Evolutionary conservation across 352 stramenopile genomes (phyloP), one percentile per base, ranked within the genome.

Genomic region (Aphanomyces euteiches): DNA sequence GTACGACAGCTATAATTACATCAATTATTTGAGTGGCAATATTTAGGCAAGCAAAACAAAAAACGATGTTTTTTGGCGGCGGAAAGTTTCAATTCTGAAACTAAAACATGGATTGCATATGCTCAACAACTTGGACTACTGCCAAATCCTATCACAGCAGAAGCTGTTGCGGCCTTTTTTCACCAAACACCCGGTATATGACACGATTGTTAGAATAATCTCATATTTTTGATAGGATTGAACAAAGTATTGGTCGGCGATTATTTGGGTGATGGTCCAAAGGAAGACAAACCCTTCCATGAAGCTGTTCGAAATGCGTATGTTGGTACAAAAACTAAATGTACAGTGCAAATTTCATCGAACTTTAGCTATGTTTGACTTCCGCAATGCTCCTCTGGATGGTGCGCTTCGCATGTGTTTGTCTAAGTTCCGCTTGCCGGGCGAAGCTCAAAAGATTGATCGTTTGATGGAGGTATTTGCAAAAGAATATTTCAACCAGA

Each of bases 391-490:
- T 8, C 73, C 79, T 2, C 88, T 99, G 72, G 92, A 98, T 69
- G 82, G 95, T 39, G 90, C 92, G 5, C 72, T 99, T 45, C 87
- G 96, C 38, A 81, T 89, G 53, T 99, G 98, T 68, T 81, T 99
- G 39, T 85, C 83, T 1, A 90, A 88, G 38, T 99, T 99, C 74
- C 88, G 96, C 38, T 77, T 99, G 38, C 98, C 98, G 1, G 97
- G 97, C 7, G 97, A 99, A 78, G 97, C 96, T 1, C 97, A 99
- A 77, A 98, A 97, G 74, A 99, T 99, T 61, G 97, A 99, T 76
- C 87, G 96, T 34, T 89, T 99, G 76, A 98, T 98, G 94, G 94
- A 99, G 71, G 84, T 84, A 1, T 99, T 99, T 76, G 96, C 95
- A 0, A 94, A 93, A 72, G 85, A 96, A 72, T 93, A 96, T 36